Base-by-base conservation (phyloP, 352 stramenopile genomes). In the Phytopythium vexans region DNA sequence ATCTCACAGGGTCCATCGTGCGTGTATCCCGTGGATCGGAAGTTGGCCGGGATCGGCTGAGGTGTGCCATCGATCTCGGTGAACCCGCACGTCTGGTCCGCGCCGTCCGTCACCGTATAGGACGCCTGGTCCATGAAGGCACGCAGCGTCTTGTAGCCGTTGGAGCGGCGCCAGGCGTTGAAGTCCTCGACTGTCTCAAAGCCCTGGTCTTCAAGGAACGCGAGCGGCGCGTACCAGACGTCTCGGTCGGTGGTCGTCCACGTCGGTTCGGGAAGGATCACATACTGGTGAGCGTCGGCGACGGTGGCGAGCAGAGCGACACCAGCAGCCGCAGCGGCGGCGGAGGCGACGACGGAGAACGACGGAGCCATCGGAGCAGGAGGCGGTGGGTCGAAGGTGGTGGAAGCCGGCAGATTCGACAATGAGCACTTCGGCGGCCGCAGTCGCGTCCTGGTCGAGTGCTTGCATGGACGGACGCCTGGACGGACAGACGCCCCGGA, bases 1-100 rank as follows among this genome's bases (percentile, higher is more conserved):
- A 78, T 62, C 42, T 81, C 71, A 48, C 70, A 81, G 42, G 70
- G 70, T 4, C 70, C 70, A 38, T 77, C 69, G 54, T 78, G 69
- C 27, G 66, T 79, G 70, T 79, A 79, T 4, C 70, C 70, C 6
- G 66, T 79, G 15, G 64, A 73, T 21, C 64, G 67, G 54, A 77
- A 63, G 41, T 68, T 62, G n/a, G 43, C 59, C 8, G 58, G 63
- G 54, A 78, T 78, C 16, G 52, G 38, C 49, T 82, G 64, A 50
- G 56, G 43, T 33, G 41, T 51, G 49, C 66, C 66, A 11, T 55
- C 42, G 14, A 53, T 41, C 16, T 68, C 59, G 12, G 68, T 74
- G 52, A 64, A 67, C 5, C 68, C 68, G 35, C 68, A 77, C 40
- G 66, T 61, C 32, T 73, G 69, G 50, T 73, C 56, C n/a, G 64